phyloP scores from a whole-genome alignment of 73 alveolate genomes.

The Stentor coeruleus region DNA sequence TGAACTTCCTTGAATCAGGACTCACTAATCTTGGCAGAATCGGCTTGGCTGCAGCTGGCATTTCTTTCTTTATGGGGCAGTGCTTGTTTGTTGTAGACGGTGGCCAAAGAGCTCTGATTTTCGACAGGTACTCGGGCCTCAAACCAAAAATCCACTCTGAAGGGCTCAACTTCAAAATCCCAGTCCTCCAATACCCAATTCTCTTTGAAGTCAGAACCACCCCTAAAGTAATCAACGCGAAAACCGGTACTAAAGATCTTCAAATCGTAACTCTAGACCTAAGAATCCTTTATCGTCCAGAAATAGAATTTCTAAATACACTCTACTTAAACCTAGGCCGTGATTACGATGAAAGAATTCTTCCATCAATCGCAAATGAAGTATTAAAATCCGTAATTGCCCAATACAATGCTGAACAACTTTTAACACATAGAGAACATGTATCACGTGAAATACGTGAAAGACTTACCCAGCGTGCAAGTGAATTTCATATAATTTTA shows the following conservation, averaged over 20 bases:
- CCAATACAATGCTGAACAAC: conserved; percentile 80
- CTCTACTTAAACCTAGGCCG: conserved; percentile 60
- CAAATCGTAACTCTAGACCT: conserved; percentile 70
- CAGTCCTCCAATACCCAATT: conserved; percentile 58
- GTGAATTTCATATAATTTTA: conserved; percentile 66
- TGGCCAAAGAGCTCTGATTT: conserved; percentile 75
- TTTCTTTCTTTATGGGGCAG: conserved; percentile 41
- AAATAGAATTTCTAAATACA: conserved; percentile 54
- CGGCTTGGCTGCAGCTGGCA: conserved; percentile 35
- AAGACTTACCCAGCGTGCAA: conserved; percentile 61
- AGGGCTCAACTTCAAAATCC: conserved; percentile 79
- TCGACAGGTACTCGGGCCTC: conserved; percentile 67
- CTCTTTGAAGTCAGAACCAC: conserved; percentile 64
- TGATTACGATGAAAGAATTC: conserved; percentile 71
- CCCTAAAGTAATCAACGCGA: conserved; percentile 61
- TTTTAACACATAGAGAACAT: conserved; percentile 77
- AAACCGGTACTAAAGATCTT: conserved; percentile 81
- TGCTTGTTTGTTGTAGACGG: conserved; percentile 79
- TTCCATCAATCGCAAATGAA: conserved; percentile 82
- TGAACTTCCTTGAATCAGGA: no score
- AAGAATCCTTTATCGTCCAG: conserved; percentile 71
- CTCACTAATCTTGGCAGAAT: no score
- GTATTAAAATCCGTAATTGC: conserved; percentile 73
- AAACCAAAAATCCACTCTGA: conserved; percentile 58
- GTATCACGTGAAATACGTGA: conserved; percentile 74